Evolutionary conservation across 768 basidiomycete species (phyloP).

Genomic region (Thelephora ganbajun): DNA sequence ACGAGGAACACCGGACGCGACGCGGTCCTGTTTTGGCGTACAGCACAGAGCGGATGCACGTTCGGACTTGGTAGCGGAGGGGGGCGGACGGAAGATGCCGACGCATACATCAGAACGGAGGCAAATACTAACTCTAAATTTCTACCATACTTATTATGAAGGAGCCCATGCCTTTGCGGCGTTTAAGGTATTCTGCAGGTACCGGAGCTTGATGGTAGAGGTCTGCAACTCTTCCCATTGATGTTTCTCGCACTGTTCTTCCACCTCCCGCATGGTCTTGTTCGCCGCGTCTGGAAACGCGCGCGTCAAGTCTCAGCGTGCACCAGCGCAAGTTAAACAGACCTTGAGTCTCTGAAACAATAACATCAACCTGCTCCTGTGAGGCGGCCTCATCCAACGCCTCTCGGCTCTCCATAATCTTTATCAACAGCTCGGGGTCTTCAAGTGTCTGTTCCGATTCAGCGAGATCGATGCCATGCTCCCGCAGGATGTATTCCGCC

Average conservation of each 20-base stretch:
- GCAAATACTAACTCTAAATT: slow-evolving; percentile 11
- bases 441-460: slow-evolving; percentile 58
- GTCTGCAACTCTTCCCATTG: slow-evolving; percentile 46
- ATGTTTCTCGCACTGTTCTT: slow-evolving; percentile 30
- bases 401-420: slow-evolving; percentile 72
- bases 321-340: slow-evolving; percentile 9
- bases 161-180: slow-evolving; percentile 28
- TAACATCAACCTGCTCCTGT: slow-evolving; percentile 29
- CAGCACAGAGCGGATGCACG: background rate
- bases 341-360: slow-evolving; percentile 47
- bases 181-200: slow-evolving; percentile 49
- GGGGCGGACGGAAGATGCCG: too few species aligned
- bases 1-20: background rate
- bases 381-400: slow-evolving; percentile 52
- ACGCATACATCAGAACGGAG: background rate
- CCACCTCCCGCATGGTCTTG: slow-evolving; percentile 30
- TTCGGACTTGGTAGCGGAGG: background rate
- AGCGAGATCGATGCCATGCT: slow-evolving; percentile 38
- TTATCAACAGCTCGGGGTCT: slow-evolving; percentile 55
- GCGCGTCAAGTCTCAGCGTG: background rate
- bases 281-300: slow-evolving; percentile 34
- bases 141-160: slow-evolving; percentile 8
- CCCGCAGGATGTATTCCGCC: slow-evolving; percentile 67
- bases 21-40: background rate
- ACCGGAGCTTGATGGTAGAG: slow-evolving; percentile 57